A percentile compares a stretch with the other conserved stretches of the same genome.
These are phyloP conservation scores for Harringtonia lauricola DNA, from an alignment of 2,329 filamentous ascomycete genomes.

Conservation along the genomic window DNA sequence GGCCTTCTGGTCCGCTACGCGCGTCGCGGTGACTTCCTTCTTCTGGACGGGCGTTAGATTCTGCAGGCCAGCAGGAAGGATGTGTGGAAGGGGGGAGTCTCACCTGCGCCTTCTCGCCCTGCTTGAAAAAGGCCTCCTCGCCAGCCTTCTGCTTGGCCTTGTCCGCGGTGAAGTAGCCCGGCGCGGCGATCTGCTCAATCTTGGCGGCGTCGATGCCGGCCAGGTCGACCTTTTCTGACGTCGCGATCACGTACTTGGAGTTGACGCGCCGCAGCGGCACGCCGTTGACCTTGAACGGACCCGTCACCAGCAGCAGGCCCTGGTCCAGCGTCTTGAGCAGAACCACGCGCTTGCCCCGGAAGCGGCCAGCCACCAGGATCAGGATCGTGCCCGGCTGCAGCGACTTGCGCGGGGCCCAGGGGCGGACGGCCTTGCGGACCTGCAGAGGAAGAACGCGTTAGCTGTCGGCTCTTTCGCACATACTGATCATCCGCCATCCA, in stretches of 20 bases:
- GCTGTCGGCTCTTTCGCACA: neutral
- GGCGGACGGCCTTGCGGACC: slow-evolving; percentile 89
- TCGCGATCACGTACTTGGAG: slow-evolving; percentile 87
- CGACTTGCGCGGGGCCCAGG: slow-evolving; percentile 76
- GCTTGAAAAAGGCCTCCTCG: slow-evolving; percentile 99
- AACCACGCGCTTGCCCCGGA: slow-evolving; percentile 99
- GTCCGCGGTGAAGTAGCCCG: slow-evolving; percentile 93
- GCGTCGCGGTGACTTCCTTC: slow-evolving; percentile 88
- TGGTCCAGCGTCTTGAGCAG: slow-evolving; percentile 96
- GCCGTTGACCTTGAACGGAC: slow-evolving; percentile 99
- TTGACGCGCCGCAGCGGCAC: slow-evolving; percentile 93
- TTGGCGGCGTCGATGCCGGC: slow-evolving; percentile 81
- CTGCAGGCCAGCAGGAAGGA: slow-evolving; percentile 57
- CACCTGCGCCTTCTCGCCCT: slow-evolving; percentile 97
- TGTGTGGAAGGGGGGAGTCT: neutral
- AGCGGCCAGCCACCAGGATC: slow-evolving; percentile 97
- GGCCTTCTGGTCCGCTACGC: slow-evolving; percentile 95
- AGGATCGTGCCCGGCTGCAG: slow-evolving; percentile 93
- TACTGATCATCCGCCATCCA: neutral
- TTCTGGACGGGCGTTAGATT: slow-evolving; percentile 67
- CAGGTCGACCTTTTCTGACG: slow-evolving; percentile 75
- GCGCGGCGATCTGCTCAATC: slow-evolving; percentile 64
- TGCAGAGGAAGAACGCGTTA: slow-evolving; percentile 33
- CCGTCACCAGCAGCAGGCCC: slow-evolving; percentile 97
- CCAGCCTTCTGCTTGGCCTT: slow-evolving; percentile 90